Evolutionary conservation across 2,329 filamentous ascomycete genomes (phyloP).

Genomic region (Aspergillus thermomutatus): DNA sequence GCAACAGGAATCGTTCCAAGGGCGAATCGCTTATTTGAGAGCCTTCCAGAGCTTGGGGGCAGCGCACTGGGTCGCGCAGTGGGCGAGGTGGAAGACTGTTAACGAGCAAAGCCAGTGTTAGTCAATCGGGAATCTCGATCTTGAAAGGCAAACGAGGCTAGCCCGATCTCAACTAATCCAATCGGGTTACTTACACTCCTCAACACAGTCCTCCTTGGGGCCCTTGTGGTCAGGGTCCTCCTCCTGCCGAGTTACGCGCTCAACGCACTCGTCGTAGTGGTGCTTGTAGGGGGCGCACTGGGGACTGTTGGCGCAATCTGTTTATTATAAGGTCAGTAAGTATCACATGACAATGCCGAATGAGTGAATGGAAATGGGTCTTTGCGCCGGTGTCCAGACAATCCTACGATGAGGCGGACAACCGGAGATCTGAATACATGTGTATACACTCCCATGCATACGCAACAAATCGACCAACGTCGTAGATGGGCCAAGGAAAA

Average conservation of each 20-base stretch:
- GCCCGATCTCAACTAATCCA: neutral
- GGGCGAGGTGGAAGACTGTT: conserved; percentile 96
- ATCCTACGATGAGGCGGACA: neutral
- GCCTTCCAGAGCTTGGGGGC: conserved; percentile 92
- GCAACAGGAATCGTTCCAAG: conserved; percentile 11
- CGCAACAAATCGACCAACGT: conserved; percentile 1
- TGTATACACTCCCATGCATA: neutral
- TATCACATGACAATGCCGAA: conserved; percentile 4
- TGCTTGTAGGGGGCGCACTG: conserved; percentile 87
- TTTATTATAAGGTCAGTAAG: conserved; percentile 12
- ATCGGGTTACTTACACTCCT: conserved; percentile 78
- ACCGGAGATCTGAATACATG: neutral
- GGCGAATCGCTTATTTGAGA: conserved; percentile 69
- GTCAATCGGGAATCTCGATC: neutral
- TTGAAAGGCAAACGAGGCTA: neutral
- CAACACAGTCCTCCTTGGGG: conserved; percentile 90
- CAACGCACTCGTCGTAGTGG: conserved; percentile 97
- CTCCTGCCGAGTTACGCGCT: conserved; percentile 72
- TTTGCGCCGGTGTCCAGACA: neutral
- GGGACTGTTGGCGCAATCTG: conserved; percentile 86
- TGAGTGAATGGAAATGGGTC: neutral
- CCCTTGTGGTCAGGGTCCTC: conserved; percentile 69
- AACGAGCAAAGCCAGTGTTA: neutral
- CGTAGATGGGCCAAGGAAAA: neutral
- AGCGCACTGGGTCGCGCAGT: conserved; percentile 90